These are phyloP conservation scores for Cladosporium sp. DNA, from an alignment of 2,329 filamentous ascomycete species.

Conservation along the genomic window DNA sequence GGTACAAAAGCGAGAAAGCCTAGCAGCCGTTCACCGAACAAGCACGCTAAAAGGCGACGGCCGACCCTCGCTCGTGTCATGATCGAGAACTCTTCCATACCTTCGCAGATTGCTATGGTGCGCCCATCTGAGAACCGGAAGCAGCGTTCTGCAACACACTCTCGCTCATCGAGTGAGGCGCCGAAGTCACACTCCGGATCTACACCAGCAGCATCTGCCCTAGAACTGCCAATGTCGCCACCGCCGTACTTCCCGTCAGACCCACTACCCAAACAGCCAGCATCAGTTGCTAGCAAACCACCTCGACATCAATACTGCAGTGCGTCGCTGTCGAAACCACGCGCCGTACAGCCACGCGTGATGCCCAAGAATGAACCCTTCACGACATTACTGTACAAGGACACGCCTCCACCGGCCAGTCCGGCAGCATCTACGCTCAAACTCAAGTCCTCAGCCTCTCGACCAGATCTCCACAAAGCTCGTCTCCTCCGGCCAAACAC, in stretches of 20 bases:
- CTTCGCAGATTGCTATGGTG: conserved; percentile 34
- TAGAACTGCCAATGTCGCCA: background rate
- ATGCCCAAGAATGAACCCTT: background rate
- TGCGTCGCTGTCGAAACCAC: background rate
- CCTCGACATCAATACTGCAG: background rate
- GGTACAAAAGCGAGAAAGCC: background rate
- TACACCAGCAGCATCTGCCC: background rate
- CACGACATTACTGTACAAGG: background rate
- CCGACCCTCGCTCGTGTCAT: conserved; percentile 34
- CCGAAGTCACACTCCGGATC: background rate
- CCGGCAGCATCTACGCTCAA: background rate
- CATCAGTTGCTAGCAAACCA: background rate
- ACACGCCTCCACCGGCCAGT: background rate
- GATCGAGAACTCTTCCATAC: conserved; percentile 34
- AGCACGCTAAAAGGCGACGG: conserved; percentile 25
- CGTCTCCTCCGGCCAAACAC: conserved; percentile 38
- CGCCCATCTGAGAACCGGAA: conserved; percentile 26
- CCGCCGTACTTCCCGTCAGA: conserved; percentile 9
- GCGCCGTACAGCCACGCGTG: background rate
- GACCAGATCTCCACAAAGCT: conserved; percentile 22
- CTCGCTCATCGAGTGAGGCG: background rate
- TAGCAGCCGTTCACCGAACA: background rate
- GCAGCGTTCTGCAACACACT: conserved; percentile 11
- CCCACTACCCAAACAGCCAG: background rate
- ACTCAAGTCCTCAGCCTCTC: background rate